Evolutionary conservation across 164 flowering plant species (phyloP).

Genomic region (Paratinospora sagittata): DNA sequence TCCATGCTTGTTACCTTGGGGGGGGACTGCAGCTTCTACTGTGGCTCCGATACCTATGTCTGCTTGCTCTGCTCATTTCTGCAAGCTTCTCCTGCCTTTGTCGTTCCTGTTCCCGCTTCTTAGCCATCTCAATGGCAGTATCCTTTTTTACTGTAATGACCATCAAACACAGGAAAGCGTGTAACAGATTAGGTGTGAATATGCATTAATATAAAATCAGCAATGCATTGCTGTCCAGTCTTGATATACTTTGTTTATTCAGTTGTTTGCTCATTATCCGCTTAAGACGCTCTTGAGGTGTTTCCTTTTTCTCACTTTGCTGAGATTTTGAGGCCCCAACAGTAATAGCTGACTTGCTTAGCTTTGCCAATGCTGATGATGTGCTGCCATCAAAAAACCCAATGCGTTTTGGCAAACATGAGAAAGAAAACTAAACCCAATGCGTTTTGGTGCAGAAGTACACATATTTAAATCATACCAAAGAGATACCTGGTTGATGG

Average conservation of each 20-base stretch:
- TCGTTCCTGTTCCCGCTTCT: constrained; percentile 87
- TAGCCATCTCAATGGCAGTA: constrained; percentile 79
- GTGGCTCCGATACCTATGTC: constrained; percentile 57
- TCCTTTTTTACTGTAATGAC: constrained; percentile 75
- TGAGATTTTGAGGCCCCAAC: constrained; percentile 46
- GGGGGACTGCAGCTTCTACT: constrained; percentile 89
- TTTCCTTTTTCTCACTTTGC: constrained; percentile 87
- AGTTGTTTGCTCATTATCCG: constrained; percentile 95
- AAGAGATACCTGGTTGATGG: constrained; percentile 53
- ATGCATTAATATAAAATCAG: not conserved
- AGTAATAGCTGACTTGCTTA: constrained; percentile 52
- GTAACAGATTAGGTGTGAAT: constrained; percentile 1
- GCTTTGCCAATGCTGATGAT: constrained; percentile 74
- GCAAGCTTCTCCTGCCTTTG: constrained; percentile 94
- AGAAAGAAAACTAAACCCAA: too few relatives aligned
- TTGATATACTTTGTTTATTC: constrained; percentile 66
- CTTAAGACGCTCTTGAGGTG: constrained; percentile 97
- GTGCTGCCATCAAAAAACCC: constrained; percentile 37
- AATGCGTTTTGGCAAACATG: constrained; percentile 1
- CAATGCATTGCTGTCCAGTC: not conserved
- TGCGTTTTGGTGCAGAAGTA: not conserved
- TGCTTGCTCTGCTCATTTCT: constrained; percentile 68
- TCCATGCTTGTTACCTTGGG: constrained; percentile 42
- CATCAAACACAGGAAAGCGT: constrained; percentile 1
- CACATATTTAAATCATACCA: not conserved